Evolutionary conservation across 2,329 filamentous ascomycete genomes (phyloP).

Genomic region (Beauveria varroae): DNA sequence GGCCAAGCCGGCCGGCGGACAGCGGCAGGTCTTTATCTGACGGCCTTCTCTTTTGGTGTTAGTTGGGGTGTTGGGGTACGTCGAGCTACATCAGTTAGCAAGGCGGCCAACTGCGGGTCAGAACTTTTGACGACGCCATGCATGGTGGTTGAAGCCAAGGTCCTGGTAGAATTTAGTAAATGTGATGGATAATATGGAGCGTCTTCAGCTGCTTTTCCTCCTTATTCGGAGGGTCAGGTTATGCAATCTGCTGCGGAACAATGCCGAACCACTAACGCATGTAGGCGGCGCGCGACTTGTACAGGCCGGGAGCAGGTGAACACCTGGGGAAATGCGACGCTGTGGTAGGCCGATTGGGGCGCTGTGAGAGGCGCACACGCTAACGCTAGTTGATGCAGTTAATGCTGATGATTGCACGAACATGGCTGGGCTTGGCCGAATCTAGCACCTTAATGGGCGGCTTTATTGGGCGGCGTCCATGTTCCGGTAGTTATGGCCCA

Average conservation of each 20-base stretch:
- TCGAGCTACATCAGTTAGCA: neutral
- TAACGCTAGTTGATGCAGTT: neutral
- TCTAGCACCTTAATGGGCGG: neutral
- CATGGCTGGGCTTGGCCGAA: constrained; percentile 4
- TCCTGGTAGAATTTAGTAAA: neutral
- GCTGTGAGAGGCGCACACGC: constrained; percentile 6
- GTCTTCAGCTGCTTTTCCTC: neutral
- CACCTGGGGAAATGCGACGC: constrained; percentile 13
- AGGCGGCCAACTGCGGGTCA: constrained; percentile 4
- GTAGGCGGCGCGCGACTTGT: neutral
- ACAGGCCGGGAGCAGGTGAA: neutral
- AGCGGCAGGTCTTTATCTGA: neutral
- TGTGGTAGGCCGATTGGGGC: constrained; percentile 14
- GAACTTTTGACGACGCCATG: constrained; percentile 3
- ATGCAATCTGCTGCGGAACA: neutral
- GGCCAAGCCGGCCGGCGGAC: neutral
- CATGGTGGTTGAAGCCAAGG: neutral
- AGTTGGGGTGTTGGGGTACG: neutral
- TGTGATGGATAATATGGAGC: neutral
- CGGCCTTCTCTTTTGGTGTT: constrained; percentile 9
- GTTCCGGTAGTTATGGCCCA: neutral
- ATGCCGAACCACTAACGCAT: neutral
- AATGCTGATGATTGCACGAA: neutral
- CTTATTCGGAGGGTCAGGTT: neutral
- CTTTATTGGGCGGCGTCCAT: neutral